These are phyloP conservation scores for Mucor velutinosus DNA, from an alignment of 371 early-diverging fungal genomes.

Conservation along the genomic window DNA sequence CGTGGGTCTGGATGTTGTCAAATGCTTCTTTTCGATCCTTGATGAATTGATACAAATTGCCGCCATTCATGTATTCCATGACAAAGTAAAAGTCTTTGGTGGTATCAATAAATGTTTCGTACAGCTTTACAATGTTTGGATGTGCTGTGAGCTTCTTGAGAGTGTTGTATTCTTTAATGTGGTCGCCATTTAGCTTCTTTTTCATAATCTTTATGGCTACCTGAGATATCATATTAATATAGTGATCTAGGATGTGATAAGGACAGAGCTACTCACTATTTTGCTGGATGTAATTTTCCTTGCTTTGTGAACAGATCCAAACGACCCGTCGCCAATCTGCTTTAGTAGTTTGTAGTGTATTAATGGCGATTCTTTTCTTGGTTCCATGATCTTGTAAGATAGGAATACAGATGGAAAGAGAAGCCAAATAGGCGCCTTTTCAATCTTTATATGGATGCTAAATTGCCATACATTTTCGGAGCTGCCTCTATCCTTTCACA, in stretches of 20 bases:
- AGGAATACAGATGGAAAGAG: constrained; percentile 6
- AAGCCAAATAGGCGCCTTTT: background rate
- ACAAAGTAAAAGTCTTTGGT: constrained; percentile 84
- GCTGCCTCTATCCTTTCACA: background rate
- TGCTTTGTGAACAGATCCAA: constrained; percentile 86
- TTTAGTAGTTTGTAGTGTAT: constrained; percentile 73
- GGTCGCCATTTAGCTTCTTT: constrained; percentile 74
- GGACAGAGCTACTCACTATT: constrained; percentile 52
- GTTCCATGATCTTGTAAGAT: background rate
- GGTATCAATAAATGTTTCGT: constrained; percentile 77
- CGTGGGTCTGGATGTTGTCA: background rate
- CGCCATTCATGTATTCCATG: constrained; percentile 90
- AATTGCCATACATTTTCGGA: background rate
- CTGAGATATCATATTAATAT: constrained; percentile 35
- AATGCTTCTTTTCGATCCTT: constrained; percentile 62
- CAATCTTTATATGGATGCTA: background rate
- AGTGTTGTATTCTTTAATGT: constrained; percentile 77
- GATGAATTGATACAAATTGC: constrained; percentile 89
- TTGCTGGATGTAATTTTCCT: constrained; percentile 67
- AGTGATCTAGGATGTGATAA: background rate
- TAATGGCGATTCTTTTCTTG: constrained; percentile 10
- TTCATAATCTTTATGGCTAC: constrained; percentile 97
- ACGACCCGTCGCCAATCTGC: constrained; percentile 90
- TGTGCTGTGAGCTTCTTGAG: constrained; percentile 70
- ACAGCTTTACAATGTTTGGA: constrained; percentile 80